A percentile compares a stretch with the other conserved stretches of the same genome.
These are phyloP conservation scores for Ogataea chonburiensis DNA, from an alignment of 805 yeast species.

Conservation along the genomic window DNA sequence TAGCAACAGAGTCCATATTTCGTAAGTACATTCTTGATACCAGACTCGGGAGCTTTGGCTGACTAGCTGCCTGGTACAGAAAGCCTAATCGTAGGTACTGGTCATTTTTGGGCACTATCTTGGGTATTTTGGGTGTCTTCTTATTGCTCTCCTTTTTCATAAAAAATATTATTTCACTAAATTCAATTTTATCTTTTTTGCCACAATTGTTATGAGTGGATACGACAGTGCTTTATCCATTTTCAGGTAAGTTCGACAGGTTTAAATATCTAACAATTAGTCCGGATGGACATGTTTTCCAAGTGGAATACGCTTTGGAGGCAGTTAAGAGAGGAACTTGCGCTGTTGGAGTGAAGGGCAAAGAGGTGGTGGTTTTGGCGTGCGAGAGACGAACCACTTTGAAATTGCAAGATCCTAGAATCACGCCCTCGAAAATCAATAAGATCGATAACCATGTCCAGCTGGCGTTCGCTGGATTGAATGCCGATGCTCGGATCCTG, in stretches of 20 bases:
- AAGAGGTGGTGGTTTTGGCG: conserved; percentile 84
- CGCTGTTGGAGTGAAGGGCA: conserved; percentile 95
- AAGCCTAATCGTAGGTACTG: conserved; percentile 59
- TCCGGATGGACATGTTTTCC: conserved; percentile 99
- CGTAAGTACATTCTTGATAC: conserved; percentile 57
- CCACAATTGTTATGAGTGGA: conserved; percentile 71
- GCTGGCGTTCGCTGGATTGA: conserved; percentile 93
- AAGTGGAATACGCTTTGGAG: conserved; percentile 96
- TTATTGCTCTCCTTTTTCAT: conserved; percentile 2
- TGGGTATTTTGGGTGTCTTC: conserved; percentile 34
- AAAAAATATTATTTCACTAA: conserved; percentile 2
- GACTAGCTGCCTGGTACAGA: conserved; percentile 54
- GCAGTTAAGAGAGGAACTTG: conserved; percentile 98
- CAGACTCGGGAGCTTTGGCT: conserved; percentile 28
- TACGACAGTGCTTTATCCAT: conserved; percentile 98
- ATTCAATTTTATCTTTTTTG: conserved; percentile 5
- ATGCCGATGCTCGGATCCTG: conserved; percentile 96
- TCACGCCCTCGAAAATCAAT: conserved; percentile 92
- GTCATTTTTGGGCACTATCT: conserved; percentile 49
- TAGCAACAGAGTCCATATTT: conserved; percentile 59
- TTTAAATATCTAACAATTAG: conserved; percentile 38
- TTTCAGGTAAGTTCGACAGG: conserved; percentile 68
- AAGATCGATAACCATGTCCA: conserved; percentile 87
- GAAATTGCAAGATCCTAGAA: conserved; percentile 94
- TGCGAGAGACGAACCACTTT: conserved; percentile 95